phyloP scores from a whole-genome alignment of 331 rosid genomes.

The Dryas integrifolia region DNA sequence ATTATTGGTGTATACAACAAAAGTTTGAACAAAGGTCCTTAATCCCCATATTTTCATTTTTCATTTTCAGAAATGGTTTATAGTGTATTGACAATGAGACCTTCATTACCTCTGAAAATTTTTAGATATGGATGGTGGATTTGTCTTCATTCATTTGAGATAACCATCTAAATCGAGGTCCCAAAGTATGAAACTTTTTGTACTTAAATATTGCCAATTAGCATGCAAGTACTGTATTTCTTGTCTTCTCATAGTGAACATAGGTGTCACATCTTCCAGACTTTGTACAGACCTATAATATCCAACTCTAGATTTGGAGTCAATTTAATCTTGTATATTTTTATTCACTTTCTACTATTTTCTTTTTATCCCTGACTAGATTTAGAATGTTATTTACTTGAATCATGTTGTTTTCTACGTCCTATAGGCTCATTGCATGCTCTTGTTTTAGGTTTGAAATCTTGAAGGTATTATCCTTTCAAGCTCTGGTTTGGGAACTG shows the following conservation, averaged over 20 bases:
- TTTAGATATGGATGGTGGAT: not conserved
- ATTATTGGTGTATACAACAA: not conserved
- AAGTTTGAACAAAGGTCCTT: not conserved
- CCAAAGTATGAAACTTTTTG: not conserved
- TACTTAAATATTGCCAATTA: not conserved
- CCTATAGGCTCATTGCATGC: not conserved
- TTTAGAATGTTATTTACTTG: not conserved
- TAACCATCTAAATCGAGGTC: conserved; percentile 2
- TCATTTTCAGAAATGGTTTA: not conserved
- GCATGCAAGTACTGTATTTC: not conserved
- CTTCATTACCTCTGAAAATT: not conserved
- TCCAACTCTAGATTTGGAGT: conserved; percentile 1
- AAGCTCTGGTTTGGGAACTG: not conserved
- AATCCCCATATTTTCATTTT: not conserved
- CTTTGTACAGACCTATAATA: not conserved
- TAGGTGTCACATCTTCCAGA: not conserved
- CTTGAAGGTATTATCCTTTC: not conserved
- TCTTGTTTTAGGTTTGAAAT: not conserved
- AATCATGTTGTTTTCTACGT: not conserved
- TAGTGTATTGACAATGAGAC: not conserved
- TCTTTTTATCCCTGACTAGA: not conserved
- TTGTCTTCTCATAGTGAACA: not conserved
- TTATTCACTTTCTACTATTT: not conserved
- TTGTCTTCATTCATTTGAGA: not conserved
- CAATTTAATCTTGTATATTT: too few relatives aligned